Evolutionary conservation across 139 green algal genomes (phyloP).

Genomic region (Desmodesmus armatus): DNA sequence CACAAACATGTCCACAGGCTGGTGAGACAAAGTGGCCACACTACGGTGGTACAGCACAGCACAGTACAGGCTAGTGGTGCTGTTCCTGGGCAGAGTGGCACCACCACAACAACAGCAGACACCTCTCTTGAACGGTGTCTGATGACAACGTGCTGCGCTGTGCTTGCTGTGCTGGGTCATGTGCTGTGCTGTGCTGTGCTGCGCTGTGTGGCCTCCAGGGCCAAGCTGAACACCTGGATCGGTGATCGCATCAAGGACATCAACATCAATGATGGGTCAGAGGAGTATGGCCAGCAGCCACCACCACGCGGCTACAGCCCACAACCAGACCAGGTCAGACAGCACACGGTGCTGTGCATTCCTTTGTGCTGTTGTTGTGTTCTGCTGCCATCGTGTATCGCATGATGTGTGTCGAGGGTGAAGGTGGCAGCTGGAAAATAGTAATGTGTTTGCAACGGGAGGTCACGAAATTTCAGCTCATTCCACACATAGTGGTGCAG

Average conservation of each 20-base stretch:
- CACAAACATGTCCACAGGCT: conserved; percentile 2
- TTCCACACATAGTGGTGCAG: background rate
- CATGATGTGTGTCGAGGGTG: background rate
- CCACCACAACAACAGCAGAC: background rate
- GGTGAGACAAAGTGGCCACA: background rate
- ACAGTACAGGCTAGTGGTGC: background rate
- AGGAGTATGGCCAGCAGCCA: background rate
- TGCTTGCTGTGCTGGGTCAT: background rate
- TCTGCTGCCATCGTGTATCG: background rate
- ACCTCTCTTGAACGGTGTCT: background rate
- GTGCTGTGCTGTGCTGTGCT: background rate
- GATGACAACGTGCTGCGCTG: background rate
- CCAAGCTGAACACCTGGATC: conserved; percentile 32
- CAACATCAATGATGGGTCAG: background rate
- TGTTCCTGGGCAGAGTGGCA: background rate
- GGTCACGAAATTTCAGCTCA: background rate
- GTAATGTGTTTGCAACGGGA: background rate
- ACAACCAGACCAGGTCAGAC: no score
- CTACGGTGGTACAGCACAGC: background rate
- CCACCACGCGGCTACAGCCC: background rate
- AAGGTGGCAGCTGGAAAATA: background rate
- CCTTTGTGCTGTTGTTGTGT: background rate
- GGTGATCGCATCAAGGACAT: background rate
- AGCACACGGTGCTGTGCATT: no score
- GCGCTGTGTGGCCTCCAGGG: background rate